These are phyloP conservation scores for Zarea fungicola DNA, from an alignment of 2,329 filamentous ascomycete genomes.

Conservation along the genomic window DNA sequence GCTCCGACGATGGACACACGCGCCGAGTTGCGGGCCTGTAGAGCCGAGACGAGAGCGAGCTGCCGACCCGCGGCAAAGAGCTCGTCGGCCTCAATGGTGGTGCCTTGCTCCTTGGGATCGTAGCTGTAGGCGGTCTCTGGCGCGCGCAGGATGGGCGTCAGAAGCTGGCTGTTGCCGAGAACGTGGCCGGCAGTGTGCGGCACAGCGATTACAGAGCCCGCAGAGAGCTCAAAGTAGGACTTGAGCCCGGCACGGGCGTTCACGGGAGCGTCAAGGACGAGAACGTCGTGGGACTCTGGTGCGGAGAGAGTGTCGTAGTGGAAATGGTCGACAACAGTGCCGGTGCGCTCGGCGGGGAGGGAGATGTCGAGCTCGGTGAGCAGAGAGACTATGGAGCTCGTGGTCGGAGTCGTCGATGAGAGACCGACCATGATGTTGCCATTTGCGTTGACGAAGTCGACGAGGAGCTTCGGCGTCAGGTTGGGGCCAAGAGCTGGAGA, in stretches of 20 bases:
- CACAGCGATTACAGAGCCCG: constrained; percentile 64
- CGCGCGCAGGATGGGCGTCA: constrained; percentile 77
- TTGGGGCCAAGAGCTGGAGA: constrained; percentile 73
- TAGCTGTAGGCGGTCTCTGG: constrained; percentile 86
- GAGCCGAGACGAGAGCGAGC: constrained; percentile 73
- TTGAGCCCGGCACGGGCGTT: constrained; percentile 63
- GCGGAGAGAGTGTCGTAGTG: constrained; percentile 77
- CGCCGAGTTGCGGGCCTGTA: constrained; percentile 92
- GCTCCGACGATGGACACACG: constrained; percentile 80
- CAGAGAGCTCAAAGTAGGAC: constrained; percentile 62
- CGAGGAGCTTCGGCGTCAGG: constrained; percentile 76
- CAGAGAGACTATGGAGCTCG: constrained; percentile 69
- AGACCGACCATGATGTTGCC: constrained; percentile 89
- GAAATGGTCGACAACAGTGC: constrained; percentile 91
- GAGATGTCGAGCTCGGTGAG: constrained; percentile 85
- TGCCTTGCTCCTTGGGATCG: constrained; percentile 80
- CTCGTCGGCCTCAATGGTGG: constrained; percentile 62
- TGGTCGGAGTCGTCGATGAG: constrained; percentile 64
- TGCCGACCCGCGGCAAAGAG: constrained; percentile 80
- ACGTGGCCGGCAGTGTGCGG: constrained; percentile 76
- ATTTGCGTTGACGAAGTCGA: constrained; percentile 86
- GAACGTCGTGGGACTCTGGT: constrained; percentile 78
- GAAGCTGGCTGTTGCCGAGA: constrained; percentile 70
- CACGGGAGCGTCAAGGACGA: constrained; percentile 68
- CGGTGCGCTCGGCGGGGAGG: constrained; percentile 78